Base-by-base conservation (phyloP, 495 filamentous ascomycete genomes). In the Hypoxylon intermedium region DNA sequence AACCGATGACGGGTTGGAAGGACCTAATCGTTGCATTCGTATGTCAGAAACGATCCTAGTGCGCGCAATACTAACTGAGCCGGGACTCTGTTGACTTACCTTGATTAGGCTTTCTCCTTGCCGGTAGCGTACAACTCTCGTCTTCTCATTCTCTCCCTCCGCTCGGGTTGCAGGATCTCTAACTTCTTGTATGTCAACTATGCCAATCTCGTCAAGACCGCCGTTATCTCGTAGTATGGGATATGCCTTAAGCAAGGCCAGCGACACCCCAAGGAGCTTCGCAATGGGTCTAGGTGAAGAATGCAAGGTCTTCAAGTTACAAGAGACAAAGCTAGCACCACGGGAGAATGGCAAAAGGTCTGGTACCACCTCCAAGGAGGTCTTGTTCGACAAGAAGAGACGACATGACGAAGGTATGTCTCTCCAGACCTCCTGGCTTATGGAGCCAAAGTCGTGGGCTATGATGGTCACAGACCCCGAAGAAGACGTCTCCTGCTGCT, bases 1-100 rank as follows among this genome's bases (percentile, higher is more conserved):
- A 65, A 15, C 15, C 51, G 28, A 4, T 52, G 47, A 0, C 54
- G 41, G 6, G 58, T 65, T 18, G 78, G 36, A 6, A 81, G 68
- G 15, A 77, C 61, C 69, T 83, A 81, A 9, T 78, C 78, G 9
- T 72, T 63, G 23, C 75, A 69, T 28, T 69, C 70, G 2, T 77
- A 76, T 6, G 63, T 60, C 58, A 19, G 36, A 36, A 13, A 2
- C 15, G 7, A 6, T 15, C 16, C 9, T 2, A 16, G 2, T 19
- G 13, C 7, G 7, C 5, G 33, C 33, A 26, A 7, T 26, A 26
- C 5, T 38, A 19, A 38, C 9, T 15, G 18, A 19, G 3, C 0
- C 12, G 11, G 9, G 12, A 37, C 4, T 13, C 13, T 19, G 13
- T 5, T 2, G 15, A 37, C 46, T 23, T 37, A 49, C 46, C 31